Conservation (phyloP, 1,139 yeast genomes). For the Kodamaea ohmeri region DNA sequence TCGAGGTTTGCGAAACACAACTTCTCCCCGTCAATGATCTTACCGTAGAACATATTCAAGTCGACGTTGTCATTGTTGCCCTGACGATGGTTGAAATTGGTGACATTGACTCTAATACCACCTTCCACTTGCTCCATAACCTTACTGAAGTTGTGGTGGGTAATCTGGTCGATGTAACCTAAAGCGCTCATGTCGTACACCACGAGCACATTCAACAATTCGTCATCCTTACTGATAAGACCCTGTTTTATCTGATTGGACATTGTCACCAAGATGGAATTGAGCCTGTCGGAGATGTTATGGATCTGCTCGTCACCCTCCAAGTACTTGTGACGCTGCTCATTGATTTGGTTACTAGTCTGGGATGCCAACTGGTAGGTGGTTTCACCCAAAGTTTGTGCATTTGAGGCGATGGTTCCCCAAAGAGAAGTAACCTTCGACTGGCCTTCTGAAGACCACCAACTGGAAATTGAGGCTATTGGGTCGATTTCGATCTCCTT, state of each 20-base stretch:
- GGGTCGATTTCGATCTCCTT: slow-evolving; percentile 47
- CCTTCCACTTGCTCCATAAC: slow-evolving; percentile 96
- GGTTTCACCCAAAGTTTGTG: slow-evolving; percentile 40
- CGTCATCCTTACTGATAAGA: slow-evolving; percentile 67
- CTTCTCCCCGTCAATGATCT: slow-evolving; percentile 82
- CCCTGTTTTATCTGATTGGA: slow-evolving; percentile 53
- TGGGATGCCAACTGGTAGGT: slow-evolving; percentile 44
- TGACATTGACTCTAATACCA: slow-evolving; percentile 61
- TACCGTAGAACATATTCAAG: slow-evolving; percentile 74
- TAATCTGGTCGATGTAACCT: slow-evolving; percentile 59
- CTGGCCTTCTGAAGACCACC: slow-evolving; percentile 83
- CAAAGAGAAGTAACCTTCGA: slow-evolving; percentile 68
- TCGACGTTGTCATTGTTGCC: slow-evolving; percentile 35
- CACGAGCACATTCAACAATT: slow-evolving; percentile 44
- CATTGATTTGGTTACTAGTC: slow-evolving; percentile 44
- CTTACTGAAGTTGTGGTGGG: slow-evolving; percentile 66
- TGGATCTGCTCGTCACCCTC: slow-evolving; percentile 31
- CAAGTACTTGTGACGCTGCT: slow-evolving; percentile 40
- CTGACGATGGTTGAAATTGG: slow-evolving; percentile 38
- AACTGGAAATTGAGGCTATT: slow-evolving; percentile 63
- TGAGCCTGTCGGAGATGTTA: slow-evolving; percentile 33
- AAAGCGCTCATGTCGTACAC: slow-evolving; percentile 81
- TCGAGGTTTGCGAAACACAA: slow-evolving; percentile 85
- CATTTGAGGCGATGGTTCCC: slow-evolving; percentile 54
- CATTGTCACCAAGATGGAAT: slow-evolving; percentile 35